Evolutionary conservation across 176 grass and related monocot genomes (phyloP).

Genomic region (Rhipidocladum racemiflorum): DNA sequence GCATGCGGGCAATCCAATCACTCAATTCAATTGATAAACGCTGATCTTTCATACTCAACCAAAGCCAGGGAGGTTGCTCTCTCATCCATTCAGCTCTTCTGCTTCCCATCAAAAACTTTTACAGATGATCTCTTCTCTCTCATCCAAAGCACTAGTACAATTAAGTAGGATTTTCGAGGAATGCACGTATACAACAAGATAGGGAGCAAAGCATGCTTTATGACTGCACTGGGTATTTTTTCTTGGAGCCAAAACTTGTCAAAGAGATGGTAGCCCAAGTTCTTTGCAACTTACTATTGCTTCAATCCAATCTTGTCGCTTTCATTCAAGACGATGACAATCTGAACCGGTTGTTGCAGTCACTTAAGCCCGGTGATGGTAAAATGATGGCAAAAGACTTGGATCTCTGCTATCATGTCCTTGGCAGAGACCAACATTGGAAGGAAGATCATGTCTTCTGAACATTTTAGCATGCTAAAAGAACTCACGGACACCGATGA

Average conservation of each 20-base stretch:
- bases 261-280: constrained; percentile 35
- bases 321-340: constrained; percentile 48
- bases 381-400: constrained; percentile 20
- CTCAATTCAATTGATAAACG: constrained; percentile 38
- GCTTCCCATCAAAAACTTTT: constrained; percentile 9
- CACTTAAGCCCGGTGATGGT: constrained; percentile 25
- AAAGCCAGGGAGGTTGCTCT: constrained; percentile 54
- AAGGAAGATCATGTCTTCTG: constrained; percentile 49
- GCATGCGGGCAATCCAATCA: constrained; percentile 27
- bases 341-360: constrained; percentile 37
- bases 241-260: constrained; percentile 38
- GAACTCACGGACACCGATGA: constrained; percentile 33
- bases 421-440: constrained; percentile 33
- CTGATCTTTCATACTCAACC: constrained; percentile 14
- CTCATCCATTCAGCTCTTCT: constrained; percentile 16
- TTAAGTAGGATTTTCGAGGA: constrained; percentile 37
- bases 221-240: constrained; percentile 22
- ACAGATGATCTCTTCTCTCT: constrained; percentile 3
- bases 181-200: constrained; percentile 18
- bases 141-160: neutral
- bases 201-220: constrained; percentile 32
- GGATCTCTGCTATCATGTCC: constrained; percentile 28
- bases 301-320: constrained; percentile 7
- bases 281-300: constrained; percentile 19
- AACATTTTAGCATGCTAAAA: constrained; percentile 34